phyloP scores from a whole-genome alignment of 495 filamentous ascomycete species.

The Penicillium atrosanguineum region DNA sequence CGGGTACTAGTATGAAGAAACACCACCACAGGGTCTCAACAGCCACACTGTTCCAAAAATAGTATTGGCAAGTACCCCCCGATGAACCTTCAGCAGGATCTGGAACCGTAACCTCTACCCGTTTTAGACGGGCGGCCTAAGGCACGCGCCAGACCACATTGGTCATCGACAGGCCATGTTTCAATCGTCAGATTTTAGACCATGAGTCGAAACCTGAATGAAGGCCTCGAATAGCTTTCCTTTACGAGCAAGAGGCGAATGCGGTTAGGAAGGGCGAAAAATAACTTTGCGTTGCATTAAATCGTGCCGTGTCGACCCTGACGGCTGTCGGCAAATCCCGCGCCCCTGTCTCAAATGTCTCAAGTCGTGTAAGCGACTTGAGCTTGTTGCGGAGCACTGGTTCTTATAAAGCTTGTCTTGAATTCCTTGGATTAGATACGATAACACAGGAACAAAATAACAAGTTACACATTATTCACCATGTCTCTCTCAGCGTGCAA shows the following conservation, averaged over 20 bases:
- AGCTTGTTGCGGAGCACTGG: not conserved
- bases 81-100: not conserved
- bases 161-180: not conserved
- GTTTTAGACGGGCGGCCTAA: not conserved
- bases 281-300: not conserved
- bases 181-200: not conserved
- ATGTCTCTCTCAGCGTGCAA: slow-evolving; percentile 26
- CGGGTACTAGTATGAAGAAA: not conserved
- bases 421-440: not conserved
- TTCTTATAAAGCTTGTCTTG: not conserved
- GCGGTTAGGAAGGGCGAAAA: not conserved
- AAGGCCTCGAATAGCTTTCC: not conserved
- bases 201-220: not conserved
- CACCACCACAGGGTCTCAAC: not conserved
- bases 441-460: not conserved
- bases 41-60: not conserved
- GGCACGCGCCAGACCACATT: not conserved
- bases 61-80: not conserved
- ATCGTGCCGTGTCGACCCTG: not conserved
- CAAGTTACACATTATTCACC: not conserved
- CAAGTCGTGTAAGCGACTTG: not conserved
- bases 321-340: not conserved
- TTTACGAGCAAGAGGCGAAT: not conserved
- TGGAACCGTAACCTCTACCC: not conserved
- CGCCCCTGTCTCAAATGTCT: not conserved